phyloP scores from a whole-genome alignment of 129 eudicot species.

The Ambrosia trifida region DNA sequence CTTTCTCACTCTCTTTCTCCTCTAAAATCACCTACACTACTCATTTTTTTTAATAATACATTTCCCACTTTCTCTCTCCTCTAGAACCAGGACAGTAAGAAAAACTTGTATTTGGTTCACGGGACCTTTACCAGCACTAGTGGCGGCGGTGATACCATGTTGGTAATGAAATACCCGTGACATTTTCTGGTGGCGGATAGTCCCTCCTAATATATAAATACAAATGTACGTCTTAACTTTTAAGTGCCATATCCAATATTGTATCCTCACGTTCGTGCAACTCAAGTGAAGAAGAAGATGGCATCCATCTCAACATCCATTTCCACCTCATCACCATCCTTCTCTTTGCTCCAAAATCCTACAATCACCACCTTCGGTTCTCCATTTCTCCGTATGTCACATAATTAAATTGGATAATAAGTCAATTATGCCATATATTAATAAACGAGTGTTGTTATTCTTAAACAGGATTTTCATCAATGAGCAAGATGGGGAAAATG shows the following conservation, averaged over 20 bases:
- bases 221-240: conserved; percentile 19
- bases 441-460: conserved; percentile 3
- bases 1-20: too few relatives aligned
- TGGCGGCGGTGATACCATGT: too few relatives aligned
- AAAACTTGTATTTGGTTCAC: too few relatives aligned
- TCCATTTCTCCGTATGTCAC: conserved; percentile 23
- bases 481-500: conserved; percentile 61
- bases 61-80: too few relatives aligned
- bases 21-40: too few relatives aligned
- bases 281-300: conserved; percentile 38
- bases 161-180: too few relatives aligned
- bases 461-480: conserved; percentile 62
- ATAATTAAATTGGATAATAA: neutral
- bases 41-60: too few relatives aligned
- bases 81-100: too few relatives aligned
- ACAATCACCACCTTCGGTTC: conserved; percentile 12
- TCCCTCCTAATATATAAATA: conserved; percentile 29
- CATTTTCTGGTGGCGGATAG: too few relatives aligned
- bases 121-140: too few relatives aligned
- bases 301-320: conserved; percentile 77
- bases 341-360: conserved; percentile 34
- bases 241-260: conserved; percentile 8
- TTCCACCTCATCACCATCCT: conserved; percentile 44
- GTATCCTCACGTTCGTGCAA: conserved; percentile 26
- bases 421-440: neutral